phyloP scores from a whole-genome alignment of 345 rosid species.

The Orychophragmus violaceus region DNA sequence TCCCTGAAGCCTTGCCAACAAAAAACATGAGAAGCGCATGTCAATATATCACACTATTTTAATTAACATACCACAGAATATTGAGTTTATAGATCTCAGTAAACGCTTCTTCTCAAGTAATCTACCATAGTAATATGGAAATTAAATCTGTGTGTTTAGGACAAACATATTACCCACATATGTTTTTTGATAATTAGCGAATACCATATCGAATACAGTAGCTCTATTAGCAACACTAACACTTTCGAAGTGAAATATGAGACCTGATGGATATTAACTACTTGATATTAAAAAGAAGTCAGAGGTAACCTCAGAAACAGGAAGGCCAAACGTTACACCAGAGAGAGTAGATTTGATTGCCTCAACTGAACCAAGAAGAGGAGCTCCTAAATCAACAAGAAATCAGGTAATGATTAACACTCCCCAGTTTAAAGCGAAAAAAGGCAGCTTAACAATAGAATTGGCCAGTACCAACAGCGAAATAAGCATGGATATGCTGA shows the following conservation, averaged over 20 bases:
- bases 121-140: conserved; percentile 4
- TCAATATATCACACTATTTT: conserved; percentile 28
- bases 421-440: background rate
- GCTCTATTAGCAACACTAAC: background rate
- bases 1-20: conserved; percentile 83
- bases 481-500: conserved; percentile 87
- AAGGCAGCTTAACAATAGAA: background rate
- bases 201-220: background rate
- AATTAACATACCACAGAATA: background rate
- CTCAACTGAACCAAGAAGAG: conserved; percentile 91
- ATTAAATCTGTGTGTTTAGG: background rate
- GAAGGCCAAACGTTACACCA: conserved; percentile 88
- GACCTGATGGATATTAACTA: background rate
- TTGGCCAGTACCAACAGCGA: conserved; percentile 72
- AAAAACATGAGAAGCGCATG: conserved; percentile 31
- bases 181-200: conserved; percentile 2
- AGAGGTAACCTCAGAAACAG: conserved; percentile 83
- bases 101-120: conserved; percentile 1
- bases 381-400: conserved; percentile 58
- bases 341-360: conserved; percentile 68
- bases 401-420: background rate
- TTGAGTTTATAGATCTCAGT: background rate
- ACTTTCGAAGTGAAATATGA: background rate
- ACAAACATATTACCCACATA: background rate
- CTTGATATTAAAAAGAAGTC: conserved; percentile 10